Base-by-base conservation (phyloP, 306 rosid genomes). In the Lablab purpureus region DNA sequence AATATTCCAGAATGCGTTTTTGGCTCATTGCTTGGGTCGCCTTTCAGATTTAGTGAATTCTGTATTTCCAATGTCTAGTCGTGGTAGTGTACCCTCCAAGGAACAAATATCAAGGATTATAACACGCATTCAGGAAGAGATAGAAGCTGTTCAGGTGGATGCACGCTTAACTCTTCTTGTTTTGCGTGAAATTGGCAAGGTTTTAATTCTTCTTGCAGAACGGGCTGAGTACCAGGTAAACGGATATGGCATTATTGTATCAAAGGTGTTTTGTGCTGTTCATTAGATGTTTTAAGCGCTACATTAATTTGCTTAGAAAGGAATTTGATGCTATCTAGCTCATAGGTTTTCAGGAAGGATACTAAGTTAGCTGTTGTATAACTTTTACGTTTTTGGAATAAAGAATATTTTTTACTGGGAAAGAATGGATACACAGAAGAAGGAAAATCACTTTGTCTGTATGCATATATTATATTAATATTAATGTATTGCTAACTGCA, bases 131-230 rank as follows among this genome's bases (percentile, higher is more conserved):
- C 98, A 93, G 83, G 98, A 96, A 82, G 99, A 96, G 89, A 90
- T 96, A 74, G 97, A 96, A 85, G 83, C 94, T 84, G 99, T 91
- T 85, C 99, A 93, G 87, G 28, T 90, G 86, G 99, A 95, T 75
- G 97, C 93, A 46, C 98, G 90, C 34, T 83, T 96, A 81, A 96
- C 99, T 47, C 99, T 96, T 87, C 98, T 96, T 72, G 98, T 96
- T 74, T 84, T 96, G 80, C 98, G 84, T 83, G 98, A 96, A 88
- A 92, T 93, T 83, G 96, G 99, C 86, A 96, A 96, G 90, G 97
- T 88, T 81, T 87, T 96, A 84, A 90, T 84, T 54, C 91, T 93
- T 68, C 89, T 96, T 21, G 90, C 98, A 12, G 85, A 96, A 82
- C 90, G 98, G 75, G 86, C 93, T 77, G 99, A 96, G 86, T 93